A percentile compares a stretch with the other conserved stretches of the same genome.
Conservation (phyloP, 140 eudicot species). For the Stevia rebaudiana region DNA sequence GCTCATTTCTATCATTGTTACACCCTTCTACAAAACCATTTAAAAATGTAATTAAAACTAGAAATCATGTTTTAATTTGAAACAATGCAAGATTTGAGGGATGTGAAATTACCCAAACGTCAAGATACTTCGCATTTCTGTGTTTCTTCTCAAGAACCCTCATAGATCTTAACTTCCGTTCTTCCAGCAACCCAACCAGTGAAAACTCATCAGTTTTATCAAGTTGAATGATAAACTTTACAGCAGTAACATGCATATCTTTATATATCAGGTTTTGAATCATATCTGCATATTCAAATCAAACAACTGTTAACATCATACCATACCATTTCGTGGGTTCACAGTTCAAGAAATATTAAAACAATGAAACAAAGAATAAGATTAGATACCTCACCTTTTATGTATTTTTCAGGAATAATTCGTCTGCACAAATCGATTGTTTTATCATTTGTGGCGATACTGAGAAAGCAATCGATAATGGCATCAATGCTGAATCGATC, state of each 20-base stretch:
- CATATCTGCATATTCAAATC: slow-evolving; percentile 37
- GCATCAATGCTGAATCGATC: slow-evolving; percentile 28
- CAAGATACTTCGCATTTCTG: slow-evolving; percentile 24
- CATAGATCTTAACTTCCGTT: slow-evolving; percentile 30
- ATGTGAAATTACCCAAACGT: slow-evolving; percentile 30
- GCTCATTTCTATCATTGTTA: slow-evolving; percentile 29
- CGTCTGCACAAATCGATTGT: slow-evolving; percentile 30
- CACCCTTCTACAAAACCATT: slow-evolving; percentile 33
- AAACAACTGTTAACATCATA: not conserved
- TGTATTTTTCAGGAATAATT: slow-evolving; percentile 27
- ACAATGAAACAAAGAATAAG: not conserved
- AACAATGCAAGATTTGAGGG: not conserved
- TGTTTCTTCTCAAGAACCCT: slow-evolving; percentile 20
- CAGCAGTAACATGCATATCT: slow-evolving; percentile 47
- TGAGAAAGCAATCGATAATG: slow-evolving; percentile 30
- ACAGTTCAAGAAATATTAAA: not conserved
- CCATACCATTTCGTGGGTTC: too few species aligned
- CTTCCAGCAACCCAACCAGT: slow-evolving; percentile 45
- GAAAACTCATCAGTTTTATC: slow-evolving; percentile 43
- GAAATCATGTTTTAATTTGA: not conserved
- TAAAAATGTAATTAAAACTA: not conserved
- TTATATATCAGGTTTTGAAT: slow-evolving; percentile 40
- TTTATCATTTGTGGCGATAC: slow-evolving; percentile 10
- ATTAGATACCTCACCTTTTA: slow-evolving; percentile 32
- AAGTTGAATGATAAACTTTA: slow-evolving; percentile 40